Evolutionary conservation across 2,329 filamentous ascomycete genomes (phyloP).

Genomic region (Colletotrichum sp.): DNA sequence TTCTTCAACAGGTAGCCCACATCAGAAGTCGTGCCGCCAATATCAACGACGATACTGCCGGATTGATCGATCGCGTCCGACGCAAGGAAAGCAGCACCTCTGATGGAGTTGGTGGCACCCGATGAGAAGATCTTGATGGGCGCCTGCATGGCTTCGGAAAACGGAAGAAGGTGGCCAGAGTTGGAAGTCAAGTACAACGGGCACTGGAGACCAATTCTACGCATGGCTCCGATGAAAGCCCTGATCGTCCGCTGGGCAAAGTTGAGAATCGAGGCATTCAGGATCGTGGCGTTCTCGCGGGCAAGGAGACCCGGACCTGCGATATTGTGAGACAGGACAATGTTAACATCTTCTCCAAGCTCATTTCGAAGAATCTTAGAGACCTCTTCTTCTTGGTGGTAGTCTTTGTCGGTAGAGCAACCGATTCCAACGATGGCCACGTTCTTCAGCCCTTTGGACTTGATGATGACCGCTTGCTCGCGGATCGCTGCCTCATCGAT

Average conservation of each 20-base stretch:
- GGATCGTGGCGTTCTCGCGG: conserved; percentile 57
- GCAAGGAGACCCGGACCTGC: conserved; percentile 46
- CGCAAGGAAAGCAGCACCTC: conserved; percentile 24
- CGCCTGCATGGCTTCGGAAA: conserved; percentile 25
- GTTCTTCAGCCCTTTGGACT: conserved; percentile 32
- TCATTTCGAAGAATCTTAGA: conserved; percentile 51
- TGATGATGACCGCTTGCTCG: conserved; percentile 24
- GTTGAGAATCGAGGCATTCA: conserved; percentile 55
- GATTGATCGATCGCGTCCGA: conserved; percentile 3
- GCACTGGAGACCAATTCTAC: conserved; percentile 40
- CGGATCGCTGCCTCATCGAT: conserved; percentile 16
- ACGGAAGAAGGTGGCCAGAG: conserved; percentile 39
- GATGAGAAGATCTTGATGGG: conserved; percentile 28
- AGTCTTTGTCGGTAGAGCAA: conserved; percentile 60
- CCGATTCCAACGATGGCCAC: conserved; percentile 64
- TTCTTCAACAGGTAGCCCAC: conserved; percentile 25
- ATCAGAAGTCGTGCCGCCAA: conserved; percentile 28
- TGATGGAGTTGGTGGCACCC: conserved; percentile 28
- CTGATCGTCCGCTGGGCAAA: conserved; percentile 51
- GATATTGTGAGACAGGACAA: conserved; percentile 35
- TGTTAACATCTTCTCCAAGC: conserved; percentile 31
- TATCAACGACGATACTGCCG: conserved; percentile 25
- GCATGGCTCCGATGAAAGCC: conserved; percentile 49
- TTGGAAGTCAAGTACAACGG: conserved; percentile 55
- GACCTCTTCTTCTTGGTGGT: conserved; percentile 56